phyloP scores from a whole-genome alignment of 2,329 filamentous ascomycete genomes.

The Fusarium floridanum region DNA sequence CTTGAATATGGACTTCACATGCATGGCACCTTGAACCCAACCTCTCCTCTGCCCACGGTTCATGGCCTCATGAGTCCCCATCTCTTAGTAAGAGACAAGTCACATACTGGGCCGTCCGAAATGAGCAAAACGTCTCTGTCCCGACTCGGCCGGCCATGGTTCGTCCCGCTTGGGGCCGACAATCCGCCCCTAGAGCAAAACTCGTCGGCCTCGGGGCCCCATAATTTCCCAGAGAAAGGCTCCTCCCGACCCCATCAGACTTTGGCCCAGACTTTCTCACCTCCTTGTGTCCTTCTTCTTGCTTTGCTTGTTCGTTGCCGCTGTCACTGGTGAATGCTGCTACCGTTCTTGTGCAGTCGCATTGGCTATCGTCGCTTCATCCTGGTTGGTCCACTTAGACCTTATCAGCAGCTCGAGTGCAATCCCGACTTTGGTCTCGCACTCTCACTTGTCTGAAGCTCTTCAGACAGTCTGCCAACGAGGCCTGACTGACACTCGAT shows the following conservation, averaged over 20 bases:
- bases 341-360: background rate
- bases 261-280: conserved; percentile 30
- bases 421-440: background rate
- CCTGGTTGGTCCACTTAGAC: conserved; percentile 7
- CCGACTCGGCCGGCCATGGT: conserved; percentile 33
- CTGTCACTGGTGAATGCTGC: conserved; percentile 19
- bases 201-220: conserved; percentile 29
- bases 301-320: conserved; percentile 26
- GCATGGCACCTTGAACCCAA: conserved; percentile 1
- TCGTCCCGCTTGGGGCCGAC: conserved; percentile 40
- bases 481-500: background rate
- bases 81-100: conserved; percentile 1
- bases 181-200: conserved; percentile 35
- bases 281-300: conserved; percentile 21
- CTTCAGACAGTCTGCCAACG: background rate
- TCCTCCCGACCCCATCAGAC: conserved; percentile 30
- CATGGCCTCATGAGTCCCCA: background rate
- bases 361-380: conserved; percentile 6
- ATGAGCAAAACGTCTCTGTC: conserved; percentile 3
- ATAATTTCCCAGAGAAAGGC: conserved; percentile 33
- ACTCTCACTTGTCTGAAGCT: background rate
- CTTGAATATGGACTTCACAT: background rate
- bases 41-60: background rate
- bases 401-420: background rate
- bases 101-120: background rate